Evolutionary conservation across 1,284 basidiomycete species (phyloP).

Genomic region (Melampsora larici-populina): DNA sequence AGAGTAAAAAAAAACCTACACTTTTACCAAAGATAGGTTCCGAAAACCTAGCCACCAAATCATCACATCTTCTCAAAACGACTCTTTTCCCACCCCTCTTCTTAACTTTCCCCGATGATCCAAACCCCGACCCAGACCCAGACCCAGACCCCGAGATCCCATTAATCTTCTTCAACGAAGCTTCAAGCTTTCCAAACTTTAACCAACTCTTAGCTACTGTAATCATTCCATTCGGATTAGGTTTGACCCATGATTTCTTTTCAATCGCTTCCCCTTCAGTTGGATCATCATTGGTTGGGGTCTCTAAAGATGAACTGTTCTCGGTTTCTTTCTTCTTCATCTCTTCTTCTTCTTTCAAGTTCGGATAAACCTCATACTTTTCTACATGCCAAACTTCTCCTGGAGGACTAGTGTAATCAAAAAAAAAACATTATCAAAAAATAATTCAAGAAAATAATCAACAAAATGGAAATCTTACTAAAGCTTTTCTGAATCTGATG

Average conservation of each 20-base stretch:
- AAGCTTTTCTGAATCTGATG: slow-evolving; percentile 57
- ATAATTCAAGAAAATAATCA: slow-evolving; percentile 1
- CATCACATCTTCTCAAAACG: slow-evolving; percentile 56
- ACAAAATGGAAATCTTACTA: slow-evolving; percentile 54
- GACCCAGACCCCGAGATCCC: too few species aligned
- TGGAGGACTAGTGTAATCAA: slow-evolving; percentile 16
- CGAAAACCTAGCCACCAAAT: slow-evolving; percentile 57
- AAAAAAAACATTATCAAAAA: not conserved
- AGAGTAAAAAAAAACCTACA: slow-evolving; percentile 3
- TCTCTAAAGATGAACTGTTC: too few species aligned
- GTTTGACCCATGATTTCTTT: not conserved
- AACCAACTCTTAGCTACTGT: too few species aligned
- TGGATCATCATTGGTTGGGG: too few species aligned
- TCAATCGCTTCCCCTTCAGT: not conserved
- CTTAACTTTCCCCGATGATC: not conserved
- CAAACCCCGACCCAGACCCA: too few species aligned
- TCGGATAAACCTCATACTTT: slow-evolving; percentile 55
- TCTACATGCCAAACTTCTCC: slow-evolving; percentile 50
- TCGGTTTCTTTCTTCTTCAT: slow-evolving; percentile 26
- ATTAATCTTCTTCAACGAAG: not conserved
- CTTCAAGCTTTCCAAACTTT: too few species aligned
- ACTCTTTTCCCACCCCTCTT: slow-evolving; percentile 55
- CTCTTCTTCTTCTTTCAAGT: slow-evolving; percentile 44
- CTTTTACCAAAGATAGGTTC: slow-evolving; percentile 55
- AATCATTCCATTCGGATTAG: too few species aligned